Evolutionary conservation across 176 grass and related monocot genomes (phyloP).

Genomic region (Avena atlantica): DNA sequence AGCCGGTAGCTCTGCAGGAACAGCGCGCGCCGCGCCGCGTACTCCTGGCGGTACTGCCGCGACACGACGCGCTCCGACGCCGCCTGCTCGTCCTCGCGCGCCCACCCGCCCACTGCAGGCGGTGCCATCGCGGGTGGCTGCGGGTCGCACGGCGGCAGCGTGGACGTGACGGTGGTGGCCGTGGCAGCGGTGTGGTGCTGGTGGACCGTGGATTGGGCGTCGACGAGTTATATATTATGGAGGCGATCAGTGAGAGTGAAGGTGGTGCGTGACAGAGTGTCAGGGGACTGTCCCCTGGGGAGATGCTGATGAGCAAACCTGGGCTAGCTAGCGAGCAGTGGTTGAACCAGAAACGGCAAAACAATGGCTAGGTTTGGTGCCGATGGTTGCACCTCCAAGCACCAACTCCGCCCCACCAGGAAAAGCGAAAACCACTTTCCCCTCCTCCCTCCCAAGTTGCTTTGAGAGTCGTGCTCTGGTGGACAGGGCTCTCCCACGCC

Average conservation of each 20-base stretch:
- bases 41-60: constrained; percentile 18
- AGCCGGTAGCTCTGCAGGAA: constrained; percentile 71
- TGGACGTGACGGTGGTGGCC: not conserved
- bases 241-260: not conserved
- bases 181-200: no score
- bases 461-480: no score
- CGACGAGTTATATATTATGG: not conserved
- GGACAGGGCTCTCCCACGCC: no score
- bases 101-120: not conserved
- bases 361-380: constrained; percentile 36
- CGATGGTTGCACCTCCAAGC: constrained; percentile 41
- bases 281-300: no score
- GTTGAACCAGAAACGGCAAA: constrained; percentile 55
- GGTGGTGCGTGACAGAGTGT: not conserved
- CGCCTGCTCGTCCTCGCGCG: not conserved
- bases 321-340: constrained; percentile 10
- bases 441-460: no score
- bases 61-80: no score
- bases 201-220: not conserved
- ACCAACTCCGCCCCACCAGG: constrained; percentile 18
- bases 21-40: constrained; percentile 45
- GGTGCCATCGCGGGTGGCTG: not conserved
- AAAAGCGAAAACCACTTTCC: no score
- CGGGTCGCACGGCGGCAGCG: no score
- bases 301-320: not conserved